phyloP scores from a whole-genome alignment of 2,329 filamentous ascomycete species.

The Aspergillus pseudonomiae region DNA sequence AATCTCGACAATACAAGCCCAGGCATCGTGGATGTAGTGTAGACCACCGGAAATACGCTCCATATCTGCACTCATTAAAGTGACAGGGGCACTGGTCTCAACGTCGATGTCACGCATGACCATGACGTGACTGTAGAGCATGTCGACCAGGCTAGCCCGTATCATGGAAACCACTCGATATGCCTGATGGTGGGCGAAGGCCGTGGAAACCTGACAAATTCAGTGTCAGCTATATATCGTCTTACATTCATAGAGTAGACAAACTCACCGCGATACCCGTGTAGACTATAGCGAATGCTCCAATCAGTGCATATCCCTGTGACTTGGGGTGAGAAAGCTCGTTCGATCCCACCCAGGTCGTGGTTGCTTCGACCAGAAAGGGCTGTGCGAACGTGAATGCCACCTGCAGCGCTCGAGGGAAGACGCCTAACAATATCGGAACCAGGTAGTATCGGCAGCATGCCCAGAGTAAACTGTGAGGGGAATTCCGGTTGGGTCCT shows the following conservation, averaged over 20 bases:
- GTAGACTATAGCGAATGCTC: neutral
- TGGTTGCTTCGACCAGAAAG: slow-evolving; percentile 40
- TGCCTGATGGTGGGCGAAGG: slow-evolving; percentile 31
- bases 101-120: slow-evolving; percentile 16
- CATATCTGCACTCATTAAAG: slow-evolving; percentile 39
- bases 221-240: neutral
- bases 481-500: neutral
- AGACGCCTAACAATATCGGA: neutral
- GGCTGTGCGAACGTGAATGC: slow-evolving; percentile 52
- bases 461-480: neutral
- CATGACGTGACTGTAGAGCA: slow-evolving; percentile 38
- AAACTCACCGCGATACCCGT: neutral
- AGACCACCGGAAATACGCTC: slow-evolving; percentile 31
- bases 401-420: neutral
- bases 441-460: neutral
- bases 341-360: neutral
- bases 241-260: too few species aligned
- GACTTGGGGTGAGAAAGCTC: neutral
- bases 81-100: slow-evolving; percentile 28
- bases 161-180: slow-evolving; percentile 14
- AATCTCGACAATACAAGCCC: slow-evolving; percentile 22
- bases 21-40: slow-evolving; percentile 31
- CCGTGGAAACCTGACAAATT: slow-evolving; percentile 22
- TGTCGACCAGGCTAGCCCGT: slow-evolving; percentile 17
- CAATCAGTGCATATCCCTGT: neutral